Percentiles rank a stretch among this genome's conserved stretches.
Evolutionary conservation across 352 stramenopile genomes (phyloP).

Genomic region (Phytophthora melonis): DNA sequence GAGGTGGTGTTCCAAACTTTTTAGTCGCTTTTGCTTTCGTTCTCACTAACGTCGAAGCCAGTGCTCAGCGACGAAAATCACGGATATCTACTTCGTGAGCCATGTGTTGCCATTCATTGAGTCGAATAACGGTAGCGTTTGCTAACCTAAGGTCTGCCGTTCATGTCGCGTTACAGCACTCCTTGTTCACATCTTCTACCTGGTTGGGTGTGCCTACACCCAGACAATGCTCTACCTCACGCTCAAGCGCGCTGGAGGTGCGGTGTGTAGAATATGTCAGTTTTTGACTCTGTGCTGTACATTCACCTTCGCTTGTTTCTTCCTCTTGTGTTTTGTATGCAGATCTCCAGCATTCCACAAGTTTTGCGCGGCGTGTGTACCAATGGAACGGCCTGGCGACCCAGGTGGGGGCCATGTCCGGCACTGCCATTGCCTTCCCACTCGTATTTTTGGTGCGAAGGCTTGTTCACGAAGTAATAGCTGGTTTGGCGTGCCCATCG

Average conservation of each 20-base stretch:
- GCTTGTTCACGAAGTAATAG: constrained; percentile 45
- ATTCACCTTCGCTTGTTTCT: neutral
- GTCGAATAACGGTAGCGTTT: neutral
- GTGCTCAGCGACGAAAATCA: constrained; percentile 45
- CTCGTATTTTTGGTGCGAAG: constrained; percentile 68
- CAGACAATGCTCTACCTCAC: constrained; percentile 82
- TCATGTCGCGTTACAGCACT: constrained; percentile 38
- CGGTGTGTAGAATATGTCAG: neutral
- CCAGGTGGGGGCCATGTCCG: constrained; percentile 69
- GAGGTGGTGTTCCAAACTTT: neutral
- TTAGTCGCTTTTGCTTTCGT: constrained; percentile 55
- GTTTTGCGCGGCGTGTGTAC: constrained; percentile 60
- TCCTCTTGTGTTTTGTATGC: neutral
- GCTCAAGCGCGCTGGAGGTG: constrained; percentile 63
- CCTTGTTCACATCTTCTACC: constrained; percentile 57
- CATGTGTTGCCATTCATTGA: neutral
- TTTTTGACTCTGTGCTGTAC: neutral
- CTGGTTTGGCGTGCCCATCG: too few species aligned
- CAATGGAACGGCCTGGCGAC: constrained; percentile 77
- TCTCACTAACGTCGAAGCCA: constrained; percentile 53
- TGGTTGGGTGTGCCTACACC: constrained; percentile 70
- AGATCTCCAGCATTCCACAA: constrained; percentile 40
- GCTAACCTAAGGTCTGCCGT: neutral
- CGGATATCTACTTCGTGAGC: constrained; percentile 68
- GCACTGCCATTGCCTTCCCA: constrained; percentile 70